A percentile compares a stretch with the other conserved stretches of the same genome.
Evolutionary conservation across 2,329 filamentous ascomycete genomes (phyloP).

Genomic region (Raffaelea deltoideospora): DNA sequence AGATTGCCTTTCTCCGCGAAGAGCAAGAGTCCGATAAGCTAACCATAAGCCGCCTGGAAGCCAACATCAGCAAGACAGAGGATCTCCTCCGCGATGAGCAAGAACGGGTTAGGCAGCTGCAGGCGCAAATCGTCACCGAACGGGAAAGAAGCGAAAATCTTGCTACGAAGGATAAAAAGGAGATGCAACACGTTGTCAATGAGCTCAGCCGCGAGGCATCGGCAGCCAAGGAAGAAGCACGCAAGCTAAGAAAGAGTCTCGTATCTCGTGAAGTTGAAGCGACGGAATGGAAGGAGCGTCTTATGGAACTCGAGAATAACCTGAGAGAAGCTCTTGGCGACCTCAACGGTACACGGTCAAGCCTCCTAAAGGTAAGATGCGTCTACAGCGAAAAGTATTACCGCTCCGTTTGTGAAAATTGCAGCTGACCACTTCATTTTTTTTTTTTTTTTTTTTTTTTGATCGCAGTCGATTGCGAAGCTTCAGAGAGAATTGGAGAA

Average conservation of each 20-base stretch:
- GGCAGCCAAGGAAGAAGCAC: slow-evolving; percentile 70
- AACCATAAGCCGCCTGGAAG: slow-evolving; percentile 86
- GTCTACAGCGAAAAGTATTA: too few relatives aligned
- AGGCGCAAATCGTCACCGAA: slow-evolving; percentile 64
- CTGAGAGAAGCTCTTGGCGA: slow-evolving; percentile 78
- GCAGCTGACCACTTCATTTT: too few relatives aligned
- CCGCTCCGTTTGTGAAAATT: too few relatives aligned
- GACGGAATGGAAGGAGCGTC: slow-evolving; percentile 76
- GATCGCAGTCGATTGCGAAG: slow-evolving; percentile 58
- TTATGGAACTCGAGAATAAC: slow-evolving; percentile 81
- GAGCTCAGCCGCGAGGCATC: slow-evolving; percentile 79
- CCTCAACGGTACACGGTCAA: slow-evolving; percentile 71
- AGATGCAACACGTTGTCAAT: slow-evolving; percentile 84
- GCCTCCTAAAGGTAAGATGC: slow-evolving; percentile 55
- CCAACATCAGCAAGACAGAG: slow-evolving; percentile 64
- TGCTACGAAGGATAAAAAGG: slow-evolving; percentile 79
- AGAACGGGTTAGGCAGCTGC: slow-evolving; percentile 57
- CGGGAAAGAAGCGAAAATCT: slow-evolving; percentile 75
- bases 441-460: background rate
- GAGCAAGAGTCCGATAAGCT: slow-evolving; percentile 98
- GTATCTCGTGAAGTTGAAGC: slow-evolving; percentile 78
- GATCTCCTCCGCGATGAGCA: slow-evolving; percentile 71
- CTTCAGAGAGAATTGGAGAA: slow-evolving; percentile 78
- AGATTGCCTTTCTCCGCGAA: slow-evolving; percentile 88
- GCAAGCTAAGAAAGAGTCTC: slow-evolving; percentile 68